Base-by-base conservation (phyloP, 1,284 basidiomycete genomes). In the Naganishia liquefaciens region DNA sequence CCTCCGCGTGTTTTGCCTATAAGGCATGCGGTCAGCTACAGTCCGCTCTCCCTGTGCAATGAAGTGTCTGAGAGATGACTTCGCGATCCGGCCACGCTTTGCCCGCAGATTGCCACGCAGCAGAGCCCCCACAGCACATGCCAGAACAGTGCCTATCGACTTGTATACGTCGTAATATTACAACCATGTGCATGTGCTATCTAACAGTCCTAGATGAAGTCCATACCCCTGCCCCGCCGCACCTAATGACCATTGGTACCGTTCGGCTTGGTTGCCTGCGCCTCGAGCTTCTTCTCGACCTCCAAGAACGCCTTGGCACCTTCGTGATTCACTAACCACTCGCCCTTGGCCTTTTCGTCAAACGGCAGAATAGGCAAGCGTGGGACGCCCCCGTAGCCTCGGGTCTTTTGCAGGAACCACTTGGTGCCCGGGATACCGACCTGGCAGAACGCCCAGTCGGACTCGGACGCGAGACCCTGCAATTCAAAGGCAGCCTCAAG, bases 361-460 rank as follows among this genome's bases (percentile, higher is more conserved):
- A 87, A 85, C 5, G 86, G 85, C 46, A 85, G 84, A 54, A 95
- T 83, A 11, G 93, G 89, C 68, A 82, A 85, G 65, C 92, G 84
- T 46, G 89, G 86, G 40, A 83, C 77, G 0, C 91, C 89, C 19
- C 88, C 88, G 73, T 90, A 90, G 5, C 90, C 90, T 70, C 71
- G 72, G 55, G 89, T 77, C 74, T 85, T 87, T 76, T 88, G 80
- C 33, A 93, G 78, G 58, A 90, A 82, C 75, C 81, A 87, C 79
- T 95, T 95, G 15, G 89, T 92, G 7, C 91, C 91, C 1, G 88
- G 80, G 70, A 94, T 89, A 4, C 88, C 88, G 3, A 85, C 79
- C 75, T 89, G 88, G 30, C 88, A 85, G 71, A 92, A 87, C 15
- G 89, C 88, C 68, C 82, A 87, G 74, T 95, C 92, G 3, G 87